Base-by-base conservation (phyloP, 2,329 filamentous ascomycete genomes). In the Cordyceps fumosorosea region DNA sequence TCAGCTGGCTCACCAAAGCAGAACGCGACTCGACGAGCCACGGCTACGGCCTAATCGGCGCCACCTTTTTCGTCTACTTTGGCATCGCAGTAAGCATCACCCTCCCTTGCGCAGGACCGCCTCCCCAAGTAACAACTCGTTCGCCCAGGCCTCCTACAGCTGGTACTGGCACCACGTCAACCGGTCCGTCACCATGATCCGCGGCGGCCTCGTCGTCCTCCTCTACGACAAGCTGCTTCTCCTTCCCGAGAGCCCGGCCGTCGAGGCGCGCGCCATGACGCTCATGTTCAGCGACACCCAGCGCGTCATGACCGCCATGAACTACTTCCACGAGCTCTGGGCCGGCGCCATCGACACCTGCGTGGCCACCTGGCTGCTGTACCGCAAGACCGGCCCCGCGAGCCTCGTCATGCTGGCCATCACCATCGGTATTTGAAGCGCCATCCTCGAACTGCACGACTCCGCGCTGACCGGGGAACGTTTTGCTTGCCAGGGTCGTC, bases 221-320 rank as follows among this genome's bases (percentile, higher is more conserved):
- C 55, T 57, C n/a, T 57, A 48, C 34, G 55, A 57, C 44, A 57
- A 57, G 44, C 55, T 57, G 11, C 14, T 57, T 6, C 55, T 44
- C 42, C 55, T 57, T 5, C 18, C 55, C 44, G 55, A 57, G n/a
- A 37, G 24, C 20, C 55, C 44, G 14, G 26, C 44, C 11, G 29
- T 57, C 12, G 55, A 57, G 44, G 29, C 55, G 12, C 55, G 26
- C 2, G 44, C 55, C 12, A 26, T 57, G 44, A 57, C 55, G 14
- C 55, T 57, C 55, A 57, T 57, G 55, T 57, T 57, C n/a, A 57
- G 55, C 32, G 55, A 57, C 44, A 57, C 26, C 26, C 55, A 57
- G 20, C 22, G 44, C 1, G 44, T 57, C 55, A 57, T 57, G 55
- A n/a, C 55, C 5, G 55, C 55, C 20, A 57, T 57, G 55, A 57